These are phyloP conservation scores for Ailanthus altissimus DNA, from an alignment of 345 rosid genomes.

Conservation along the genomic window DNA sequence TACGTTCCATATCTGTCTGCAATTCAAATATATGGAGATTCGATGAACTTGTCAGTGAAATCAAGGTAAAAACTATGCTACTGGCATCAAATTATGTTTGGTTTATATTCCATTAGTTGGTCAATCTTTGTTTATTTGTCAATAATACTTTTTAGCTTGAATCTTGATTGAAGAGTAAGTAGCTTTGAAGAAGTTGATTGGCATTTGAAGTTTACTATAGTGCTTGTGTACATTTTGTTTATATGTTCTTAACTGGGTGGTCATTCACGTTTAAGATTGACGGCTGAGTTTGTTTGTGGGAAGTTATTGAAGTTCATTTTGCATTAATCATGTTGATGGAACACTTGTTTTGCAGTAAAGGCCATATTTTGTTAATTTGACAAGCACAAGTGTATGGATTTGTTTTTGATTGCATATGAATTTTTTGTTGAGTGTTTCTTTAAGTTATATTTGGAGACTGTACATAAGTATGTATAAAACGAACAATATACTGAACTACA, in stretches of 20 bases:
- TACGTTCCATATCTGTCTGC: slow-evolving; percentile 73
- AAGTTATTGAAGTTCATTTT: not conserved
- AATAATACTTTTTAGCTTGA: not conserved
- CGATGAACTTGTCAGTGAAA: slow-evolving; percentile 32
- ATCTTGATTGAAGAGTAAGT: not conserved
- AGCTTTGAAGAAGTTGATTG: not conserved
- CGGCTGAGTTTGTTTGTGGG: no score
- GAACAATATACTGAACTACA: no score
- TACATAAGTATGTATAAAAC: no score
- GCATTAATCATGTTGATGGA: not conserved
- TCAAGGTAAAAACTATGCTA: slow-evolving; percentile 41
- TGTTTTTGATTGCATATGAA: no score
- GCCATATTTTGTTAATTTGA: no score
- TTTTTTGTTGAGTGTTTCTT: no score
- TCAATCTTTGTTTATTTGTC: not conserved
- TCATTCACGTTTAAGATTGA: not conserved
- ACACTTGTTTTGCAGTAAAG: not conserved
- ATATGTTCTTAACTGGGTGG: not conserved
- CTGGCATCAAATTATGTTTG: not conserved
- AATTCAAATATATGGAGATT: slow-evolving; percentile 60
- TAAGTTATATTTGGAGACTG: no score
- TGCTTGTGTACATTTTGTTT: not conserved
- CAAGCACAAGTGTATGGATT: no score
- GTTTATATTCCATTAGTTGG: not conserved
- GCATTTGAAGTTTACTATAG: not conserved